Percentiles rank a stretch among this genome's conserved stretches.
phyloP scores from a whole-genome alignment of 2,329 filamentous ascomycete species.

The Fonsecaea nubica region DNA sequence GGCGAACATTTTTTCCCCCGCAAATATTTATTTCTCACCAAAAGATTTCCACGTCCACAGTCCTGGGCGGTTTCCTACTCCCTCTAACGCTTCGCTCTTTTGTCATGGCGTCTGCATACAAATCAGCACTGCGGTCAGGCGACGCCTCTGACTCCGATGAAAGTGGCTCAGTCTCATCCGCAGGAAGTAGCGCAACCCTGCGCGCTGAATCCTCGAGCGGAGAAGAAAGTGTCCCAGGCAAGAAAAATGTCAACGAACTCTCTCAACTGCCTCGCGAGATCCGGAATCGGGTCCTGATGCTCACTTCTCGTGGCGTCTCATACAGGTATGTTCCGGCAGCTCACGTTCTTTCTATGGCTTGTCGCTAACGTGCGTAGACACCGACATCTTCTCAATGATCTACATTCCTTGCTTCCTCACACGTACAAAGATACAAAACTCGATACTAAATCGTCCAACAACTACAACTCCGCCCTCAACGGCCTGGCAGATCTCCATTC shows the following conservation, averaged over 20 bases:
- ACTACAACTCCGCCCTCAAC: conserved; percentile 76
- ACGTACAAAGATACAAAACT: conserved; percentile 94
- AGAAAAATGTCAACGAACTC: conserved; percentile 48
- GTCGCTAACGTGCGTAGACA: conserved; percentile 64
- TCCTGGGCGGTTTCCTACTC: not conserved
- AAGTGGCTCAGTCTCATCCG: conserved; percentile 41
- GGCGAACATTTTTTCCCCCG: not conserved
- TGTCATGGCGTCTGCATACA: conserved; percentile 64
- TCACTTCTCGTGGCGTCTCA: conserved; percentile 91
- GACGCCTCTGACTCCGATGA: conserved; percentile 38
- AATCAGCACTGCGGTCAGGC: conserved; percentile 50
- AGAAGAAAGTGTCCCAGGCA: conserved; percentile 64
- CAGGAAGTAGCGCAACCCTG: conserved; percentile 51
- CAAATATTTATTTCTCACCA: not conserved
- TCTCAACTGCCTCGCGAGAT: conserved; percentile 42
- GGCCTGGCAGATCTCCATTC: conserved; percentile 80
- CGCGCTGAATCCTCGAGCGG: conserved; percentile 39
- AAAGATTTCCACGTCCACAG: not conserved
- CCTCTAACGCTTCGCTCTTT: not conserved
- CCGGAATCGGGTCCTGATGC: conserved; percentile 75
- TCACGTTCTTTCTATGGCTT: not conserved
- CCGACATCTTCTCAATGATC: conserved; percentile 88
- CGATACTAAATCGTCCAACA: conserved; percentile 78
- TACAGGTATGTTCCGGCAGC: conserved; percentile 65
- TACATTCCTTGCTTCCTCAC: conserved; percentile 87